These are phyloP conservation scores for Rhazya stricta DNA, from an alignment of 257 asterid genomes.

Conservation along the genomic window DNA sequence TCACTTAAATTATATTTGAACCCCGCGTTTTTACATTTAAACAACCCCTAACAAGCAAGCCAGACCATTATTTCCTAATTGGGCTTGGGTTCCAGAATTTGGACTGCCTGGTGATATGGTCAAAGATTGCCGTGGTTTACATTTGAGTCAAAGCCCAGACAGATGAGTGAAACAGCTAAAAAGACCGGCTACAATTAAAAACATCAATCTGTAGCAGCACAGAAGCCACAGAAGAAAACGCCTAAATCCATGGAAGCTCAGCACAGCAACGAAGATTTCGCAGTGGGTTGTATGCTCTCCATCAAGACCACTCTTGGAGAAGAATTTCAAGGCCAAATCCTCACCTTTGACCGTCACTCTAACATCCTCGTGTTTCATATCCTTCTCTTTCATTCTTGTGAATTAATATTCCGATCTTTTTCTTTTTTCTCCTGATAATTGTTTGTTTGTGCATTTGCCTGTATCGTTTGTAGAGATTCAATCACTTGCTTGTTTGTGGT, in stretches of 20 bases:
- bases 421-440: not conserved
- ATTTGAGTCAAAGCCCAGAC: not conserved
- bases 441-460: not conserved
- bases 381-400: slow-evolving; percentile 33
- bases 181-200: not conserved
- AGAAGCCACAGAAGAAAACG: not conserved
- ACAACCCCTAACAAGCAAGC: no score
- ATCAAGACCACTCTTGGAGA: slow-evolving; percentile 84
- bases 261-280: slow-evolving; percentile 66
- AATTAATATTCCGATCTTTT: not conserved
- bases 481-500: not conserved
- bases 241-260: slow-evolving; percentile 65
- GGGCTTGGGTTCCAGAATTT: not conserved
- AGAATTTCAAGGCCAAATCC: slow-evolving; percentile 82
- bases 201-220: not conserved
- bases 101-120: no score
- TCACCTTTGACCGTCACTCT: slow-evolving; percentile 78
- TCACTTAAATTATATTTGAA: no score
- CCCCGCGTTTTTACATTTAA: no score
- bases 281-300: slow-evolving; percentile 75
- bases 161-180: not conserved
- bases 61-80: not conserved
- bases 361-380: slow-evolving; percentile 96
- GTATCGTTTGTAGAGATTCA: not conserved
- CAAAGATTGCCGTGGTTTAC: not conserved